phyloP scores from a whole-genome alignment of 306 rosid species.

The Abrus precatorius region DNA sequence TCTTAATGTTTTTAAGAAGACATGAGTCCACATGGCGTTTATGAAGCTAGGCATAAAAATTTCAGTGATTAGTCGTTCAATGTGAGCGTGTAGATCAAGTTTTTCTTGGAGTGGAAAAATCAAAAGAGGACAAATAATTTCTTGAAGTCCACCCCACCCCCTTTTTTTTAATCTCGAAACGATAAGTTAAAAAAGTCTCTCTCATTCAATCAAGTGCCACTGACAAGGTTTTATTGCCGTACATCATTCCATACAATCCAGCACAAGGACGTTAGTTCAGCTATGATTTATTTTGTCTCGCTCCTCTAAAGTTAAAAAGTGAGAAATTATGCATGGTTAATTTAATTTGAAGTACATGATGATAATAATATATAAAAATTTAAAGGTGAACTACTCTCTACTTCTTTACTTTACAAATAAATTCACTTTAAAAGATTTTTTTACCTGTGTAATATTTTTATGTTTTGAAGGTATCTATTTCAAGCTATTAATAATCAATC shows the following conservation, averaged over 20 bases:
- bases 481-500: slow-evolving; percentile 19
- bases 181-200: background rate
- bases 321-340: no score
- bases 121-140: slow-evolving; percentile 22
- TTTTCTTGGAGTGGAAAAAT: background rate
- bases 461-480: slow-evolving; percentile 13
- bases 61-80: slow-evolving; percentile 16
- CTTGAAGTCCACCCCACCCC: background rate
- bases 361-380: no score
- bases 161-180: slow-evolving; percentile 5
- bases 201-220: slow-evolving; percentile 22
- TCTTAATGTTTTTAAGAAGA: slow-evolving; percentile 12
- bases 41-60: slow-evolving; percentile 3
- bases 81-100: slow-evolving; percentile 22
- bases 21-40: slow-evolving; percentile 17
- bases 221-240: slow-evolving; percentile 9
- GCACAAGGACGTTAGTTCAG: slow-evolving; percentile 2
- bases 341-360: no score
- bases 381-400: no score
- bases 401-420: no score
- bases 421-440: no score
- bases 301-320: no score
- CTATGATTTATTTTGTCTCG: background rate
- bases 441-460: no score
- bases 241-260: slow-evolving; percentile 24